These are phyloP conservation scores for Debaryomyces castellii DNA, from an alignment of 805 yeast genomes.

Conservation along the genomic window DNA sequence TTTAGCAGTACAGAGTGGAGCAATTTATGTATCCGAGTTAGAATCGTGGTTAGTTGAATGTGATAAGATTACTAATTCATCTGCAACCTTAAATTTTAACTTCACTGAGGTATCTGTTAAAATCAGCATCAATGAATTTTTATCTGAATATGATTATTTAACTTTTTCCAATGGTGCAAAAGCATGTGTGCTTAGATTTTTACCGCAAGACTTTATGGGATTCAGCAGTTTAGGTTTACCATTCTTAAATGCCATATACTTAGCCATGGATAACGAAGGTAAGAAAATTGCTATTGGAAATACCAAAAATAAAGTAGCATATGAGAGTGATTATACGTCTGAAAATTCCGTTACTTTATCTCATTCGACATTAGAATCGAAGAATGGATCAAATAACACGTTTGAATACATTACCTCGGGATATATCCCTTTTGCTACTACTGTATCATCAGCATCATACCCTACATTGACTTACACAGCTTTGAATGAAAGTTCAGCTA, in stretches of 20 bases:
- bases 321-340: not conserved
- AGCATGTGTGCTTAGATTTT: slow-evolving; percentile 57
- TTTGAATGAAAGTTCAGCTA: not conserved
- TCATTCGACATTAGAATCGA: slow-evolving; percentile 3
- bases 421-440: slow-evolving; percentile 51
- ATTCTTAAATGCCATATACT: slow-evolving; percentile 49
- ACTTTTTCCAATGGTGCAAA: slow-evolving; percentile 51
- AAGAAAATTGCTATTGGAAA: slow-evolving; percentile 56
- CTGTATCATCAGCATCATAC: not conserved
- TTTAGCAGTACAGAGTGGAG: slow-evolving; percentile 69
- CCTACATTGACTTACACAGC: slow-evolving; percentile 10
- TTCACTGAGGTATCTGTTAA: slow-evolving; percentile 52
- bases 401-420: slow-evolving; percentile 38
- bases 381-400: slow-evolving; percentile 13
- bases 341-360: not conserved
- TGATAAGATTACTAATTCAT: slow-evolving; percentile 39
- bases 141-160: slow-evolving; percentile 41
- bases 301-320: slow-evolving; percentile 26
- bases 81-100: slow-evolving; percentile 52
- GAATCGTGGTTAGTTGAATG: slow-evolving; percentile 66
- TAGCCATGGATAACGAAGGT: slow-evolving; percentile 66
- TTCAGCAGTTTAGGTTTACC: slow-evolving; percentile 58
- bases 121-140: slow-evolving; percentile 49
- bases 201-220: slow-evolving; percentile 49
- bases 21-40: slow-evolving; percentile 49